phyloP scores from a whole-genome alignment of 1,139 yeast species.

The Entelexis paramagnoliae region DNA sequence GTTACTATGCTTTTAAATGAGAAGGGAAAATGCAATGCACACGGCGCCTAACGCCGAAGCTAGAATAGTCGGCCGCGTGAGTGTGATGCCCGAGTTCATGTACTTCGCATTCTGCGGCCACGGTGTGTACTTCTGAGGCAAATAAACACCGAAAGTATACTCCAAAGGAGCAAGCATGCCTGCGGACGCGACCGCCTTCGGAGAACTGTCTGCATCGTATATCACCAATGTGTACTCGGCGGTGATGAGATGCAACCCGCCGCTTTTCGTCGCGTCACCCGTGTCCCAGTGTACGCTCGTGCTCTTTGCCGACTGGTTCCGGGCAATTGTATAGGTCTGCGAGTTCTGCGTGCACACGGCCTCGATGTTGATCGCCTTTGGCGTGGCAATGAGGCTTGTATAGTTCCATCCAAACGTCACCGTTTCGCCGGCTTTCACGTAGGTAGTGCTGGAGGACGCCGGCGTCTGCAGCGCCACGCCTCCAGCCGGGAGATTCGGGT shows the following conservation, averaged over 20 bases:
- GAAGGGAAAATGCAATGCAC: neutral
- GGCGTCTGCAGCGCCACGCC: constrained; percentile 32
- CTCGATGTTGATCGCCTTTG: constrained; percentile 32
- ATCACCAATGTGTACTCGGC: constrained; percentile 33
- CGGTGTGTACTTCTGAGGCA: constrained; percentile 32
- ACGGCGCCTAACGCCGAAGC: constrained; percentile 1
- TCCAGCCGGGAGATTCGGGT: constrained; percentile 34
- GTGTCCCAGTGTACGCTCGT: constrained; percentile 35
- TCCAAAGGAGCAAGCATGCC: constrained; percentile 31
- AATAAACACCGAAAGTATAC: constrained; percentile 32
- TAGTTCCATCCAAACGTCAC: constrained; percentile 38
- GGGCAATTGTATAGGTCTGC: constrained; percentile 33
- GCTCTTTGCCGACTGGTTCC: constrained; percentile 29
- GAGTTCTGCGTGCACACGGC: constrained; percentile 33
- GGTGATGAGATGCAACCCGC: constrained; percentile 29
- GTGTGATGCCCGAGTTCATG: constrained; percentile 15
- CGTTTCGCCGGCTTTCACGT: constrained; percentile 33
- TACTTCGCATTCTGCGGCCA: constrained; percentile 26
- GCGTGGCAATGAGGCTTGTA: constrained; percentile 32
- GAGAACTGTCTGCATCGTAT: constrained; percentile 29
- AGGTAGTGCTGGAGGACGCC: constrained; percentile 31
- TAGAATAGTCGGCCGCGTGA: constrained; percentile 8
- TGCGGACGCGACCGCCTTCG: constrained; percentile 27
- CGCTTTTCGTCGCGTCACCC: constrained; percentile 26
- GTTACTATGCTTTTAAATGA: neutral